Evolutionary conservation across 331 rosid species (phyloP).

Genomic region (Stylosanthes scabra): DNA sequence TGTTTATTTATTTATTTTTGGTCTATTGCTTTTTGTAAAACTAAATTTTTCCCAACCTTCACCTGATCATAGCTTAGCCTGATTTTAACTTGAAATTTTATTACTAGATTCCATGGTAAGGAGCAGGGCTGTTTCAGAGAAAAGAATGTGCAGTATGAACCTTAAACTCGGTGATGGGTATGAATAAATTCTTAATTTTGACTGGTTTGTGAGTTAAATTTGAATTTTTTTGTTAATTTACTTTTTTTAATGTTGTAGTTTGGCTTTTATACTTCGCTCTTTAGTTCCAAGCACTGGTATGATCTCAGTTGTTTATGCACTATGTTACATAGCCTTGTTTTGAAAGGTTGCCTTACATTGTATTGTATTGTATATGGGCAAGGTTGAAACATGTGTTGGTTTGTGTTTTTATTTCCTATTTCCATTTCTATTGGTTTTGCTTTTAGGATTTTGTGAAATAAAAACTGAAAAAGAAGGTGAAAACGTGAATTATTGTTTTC

Average conservation of each 20-base stretch:
- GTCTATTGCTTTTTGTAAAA: constrained; percentile 11
- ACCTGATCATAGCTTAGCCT: background rate
- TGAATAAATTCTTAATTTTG: constrained; percentile 2
- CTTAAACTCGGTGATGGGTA: constrained; percentile 43
- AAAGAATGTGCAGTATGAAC: constrained; percentile 46
- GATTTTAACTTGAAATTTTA: constrained; percentile 19
- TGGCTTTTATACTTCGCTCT: background rate
- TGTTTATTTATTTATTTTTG: background rate
- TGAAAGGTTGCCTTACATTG: background rate
- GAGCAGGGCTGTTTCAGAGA: constrained; percentile 47
- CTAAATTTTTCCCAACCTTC: background rate
- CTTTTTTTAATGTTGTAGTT: background rate
- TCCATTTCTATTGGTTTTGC: no score
- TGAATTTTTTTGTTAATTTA: no score
- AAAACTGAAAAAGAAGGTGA: no score
- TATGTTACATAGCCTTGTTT: background rate
- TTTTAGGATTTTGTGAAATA: no score
- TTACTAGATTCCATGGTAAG: constrained; percentile 37
- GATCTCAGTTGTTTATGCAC: background rate
- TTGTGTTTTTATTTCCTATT: no score
- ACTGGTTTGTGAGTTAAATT: background rate
- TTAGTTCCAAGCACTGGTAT: background rate
- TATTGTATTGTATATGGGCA: background rate
- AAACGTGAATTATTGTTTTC: no score
- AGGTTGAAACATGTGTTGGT: background rate